A percentile compares a stretch with the other conserved stretches of the same genome.
Evolutionary conservation across 2,329 filamentous ascomycete genomes (phyloP).

Genomic region (Pseudogymnoascus sp.): DNA sequence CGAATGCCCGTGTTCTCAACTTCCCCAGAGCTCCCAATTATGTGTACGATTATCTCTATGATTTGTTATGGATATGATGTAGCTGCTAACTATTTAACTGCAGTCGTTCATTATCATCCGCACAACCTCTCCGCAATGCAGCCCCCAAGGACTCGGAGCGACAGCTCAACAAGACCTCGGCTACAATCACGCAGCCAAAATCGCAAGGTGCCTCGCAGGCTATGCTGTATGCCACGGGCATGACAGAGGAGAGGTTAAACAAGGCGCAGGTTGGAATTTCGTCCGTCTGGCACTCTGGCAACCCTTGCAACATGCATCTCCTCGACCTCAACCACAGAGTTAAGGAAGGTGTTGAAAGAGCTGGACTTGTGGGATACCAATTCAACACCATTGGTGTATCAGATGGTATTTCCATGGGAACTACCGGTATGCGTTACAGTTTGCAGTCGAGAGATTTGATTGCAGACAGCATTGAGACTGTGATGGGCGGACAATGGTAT

Average conservation of each 20-base stretch:
- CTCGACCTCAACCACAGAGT: conserved; percentile 58
- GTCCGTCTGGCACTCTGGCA: conserved; percentile 95
- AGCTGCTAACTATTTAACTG: conserved; percentile 13
- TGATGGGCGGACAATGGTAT: conserved; percentile 99
- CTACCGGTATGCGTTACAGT: conserved; percentile 91
- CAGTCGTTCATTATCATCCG: conserved; percentile 28
- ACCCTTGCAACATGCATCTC: conserved; percentile 99
- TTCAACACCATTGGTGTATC: conserved; percentile 99
- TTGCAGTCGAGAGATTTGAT: conserved; percentile 94
- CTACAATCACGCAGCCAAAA: conserved; percentile 88
- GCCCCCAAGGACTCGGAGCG: conserved; percentile 21
- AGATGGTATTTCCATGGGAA: conserved; percentile 97
- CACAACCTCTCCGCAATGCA: conserved; percentile 21
- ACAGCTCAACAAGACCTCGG: conserved; percentile 78
- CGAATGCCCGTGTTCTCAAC: conserved; percentile 23
- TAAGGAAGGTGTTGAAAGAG: conserved; percentile 63
- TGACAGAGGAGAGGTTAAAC: conserved; percentile 80
- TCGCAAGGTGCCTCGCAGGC: conserved; percentile 97
- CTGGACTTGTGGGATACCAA: conserved; percentile 84
- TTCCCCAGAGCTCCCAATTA: conserved; percentile 26
- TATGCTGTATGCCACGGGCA: conserved; percentile 94
- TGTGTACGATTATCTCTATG: conserved; percentile 21
- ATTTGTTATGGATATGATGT: conserved; percentile 12
- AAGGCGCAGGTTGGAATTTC: conserved; percentile 98
- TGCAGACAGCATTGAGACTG: conserved; percentile 96